These are phyloP conservation scores for Wickerhamiella slavikovae DNA, from an alignment of 805 yeast genomes.

Conservation along the genomic window DNA sequence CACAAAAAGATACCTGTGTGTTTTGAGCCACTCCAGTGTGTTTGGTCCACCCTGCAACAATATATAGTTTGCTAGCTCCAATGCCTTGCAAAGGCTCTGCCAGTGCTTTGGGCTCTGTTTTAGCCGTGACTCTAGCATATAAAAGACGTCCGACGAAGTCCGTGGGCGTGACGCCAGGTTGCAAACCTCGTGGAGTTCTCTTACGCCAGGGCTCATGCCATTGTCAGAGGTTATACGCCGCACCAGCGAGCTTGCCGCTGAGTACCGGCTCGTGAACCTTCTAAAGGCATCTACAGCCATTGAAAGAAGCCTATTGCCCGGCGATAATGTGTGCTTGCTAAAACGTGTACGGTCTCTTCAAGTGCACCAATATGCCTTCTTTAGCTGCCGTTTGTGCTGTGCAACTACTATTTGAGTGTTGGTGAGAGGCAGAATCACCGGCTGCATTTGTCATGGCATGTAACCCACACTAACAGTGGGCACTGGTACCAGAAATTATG, in stretches of 20 bases:
- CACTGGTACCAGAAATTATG: no score
- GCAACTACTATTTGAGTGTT: no score
- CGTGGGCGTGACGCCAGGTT: constrained; percentile 6
- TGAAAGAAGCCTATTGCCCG: no score
- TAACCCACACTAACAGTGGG: no score
- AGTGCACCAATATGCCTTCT: no score
- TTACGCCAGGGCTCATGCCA: constrained; percentile 9
- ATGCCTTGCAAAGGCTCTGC: constrained; percentile 13
- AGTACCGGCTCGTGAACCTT: constrained; percentile 2
- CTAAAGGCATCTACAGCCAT: background rate
- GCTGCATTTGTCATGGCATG: no score
- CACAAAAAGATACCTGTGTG: constrained; percentile 3
- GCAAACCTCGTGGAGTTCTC: constrained; percentile 10
- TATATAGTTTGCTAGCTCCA: constrained; percentile 12
- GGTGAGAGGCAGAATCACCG: no score
- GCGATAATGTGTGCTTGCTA: no score
- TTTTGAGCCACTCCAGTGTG: constrained; percentile 9
- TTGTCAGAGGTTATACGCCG: constrained; percentile 11
- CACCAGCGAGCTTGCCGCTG: constrained; percentile 7
- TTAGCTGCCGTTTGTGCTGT: no score
- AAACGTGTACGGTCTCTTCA: no score
- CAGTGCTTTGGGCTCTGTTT: constrained; percentile 9
- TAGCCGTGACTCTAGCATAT: constrained; percentile 10
- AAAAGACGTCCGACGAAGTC: constrained; percentile 7
- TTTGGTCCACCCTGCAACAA: constrained; percentile 10